Evolutionary conservation across 2,329 filamentous ascomycete genomes (phyloP).

Genomic region (Penicillium digitatum): DNA sequence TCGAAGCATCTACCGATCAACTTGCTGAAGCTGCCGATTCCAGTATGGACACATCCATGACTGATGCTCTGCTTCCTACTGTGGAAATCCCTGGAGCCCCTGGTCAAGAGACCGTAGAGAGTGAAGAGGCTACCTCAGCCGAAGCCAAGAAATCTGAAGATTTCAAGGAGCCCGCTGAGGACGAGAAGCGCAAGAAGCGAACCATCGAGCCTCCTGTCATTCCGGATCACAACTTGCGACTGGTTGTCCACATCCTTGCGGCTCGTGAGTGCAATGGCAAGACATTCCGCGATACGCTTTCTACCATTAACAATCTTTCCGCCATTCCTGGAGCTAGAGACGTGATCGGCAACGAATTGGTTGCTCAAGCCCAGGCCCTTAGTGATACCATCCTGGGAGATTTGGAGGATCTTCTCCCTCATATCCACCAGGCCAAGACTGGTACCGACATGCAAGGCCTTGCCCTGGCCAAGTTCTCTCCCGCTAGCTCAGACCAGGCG

Average conservation of each 20-base stretch:
- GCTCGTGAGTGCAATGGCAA: constrained; percentile 95
- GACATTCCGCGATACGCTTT: constrained; percentile 95
- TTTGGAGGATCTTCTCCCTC: constrained; percentile 75
- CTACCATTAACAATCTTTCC: constrained; percentile 97
- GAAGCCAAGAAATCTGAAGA: constrained; percentile 28
- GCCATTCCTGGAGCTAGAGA: constrained; percentile 85
- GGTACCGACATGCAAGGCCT: constrained; percentile 95
- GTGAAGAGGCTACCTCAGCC: constrained; percentile 30
- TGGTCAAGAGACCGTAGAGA: constrained; percentile 24
- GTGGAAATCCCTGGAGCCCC: constrained; percentile 32
- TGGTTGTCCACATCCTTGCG: constrained; percentile 95
- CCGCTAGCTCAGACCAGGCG: constrained; percentile 91
- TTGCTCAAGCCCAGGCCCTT: constrained; percentile 77
- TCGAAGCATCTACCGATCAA: constrained; percentile 20
- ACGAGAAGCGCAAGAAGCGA: constrained; percentile 55
- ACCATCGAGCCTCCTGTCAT: constrained; percentile 76
- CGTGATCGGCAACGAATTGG: constrained; percentile 87
- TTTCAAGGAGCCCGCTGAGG: constrained; percentile 43
- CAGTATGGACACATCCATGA: constrained; percentile 39
- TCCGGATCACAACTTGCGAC: constrained; percentile 79
- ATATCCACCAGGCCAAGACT: constrained; percentile 80
- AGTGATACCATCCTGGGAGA: constrained; percentile 82
- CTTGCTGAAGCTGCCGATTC: constrained; percentile 27
- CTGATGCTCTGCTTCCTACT: constrained; percentile 35
- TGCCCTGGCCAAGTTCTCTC: constrained; percentile 91